phyloP scores from a whole-genome alignment of 2,329 filamentous ascomycete genomes.

The Daldinia sp. region DNA sequence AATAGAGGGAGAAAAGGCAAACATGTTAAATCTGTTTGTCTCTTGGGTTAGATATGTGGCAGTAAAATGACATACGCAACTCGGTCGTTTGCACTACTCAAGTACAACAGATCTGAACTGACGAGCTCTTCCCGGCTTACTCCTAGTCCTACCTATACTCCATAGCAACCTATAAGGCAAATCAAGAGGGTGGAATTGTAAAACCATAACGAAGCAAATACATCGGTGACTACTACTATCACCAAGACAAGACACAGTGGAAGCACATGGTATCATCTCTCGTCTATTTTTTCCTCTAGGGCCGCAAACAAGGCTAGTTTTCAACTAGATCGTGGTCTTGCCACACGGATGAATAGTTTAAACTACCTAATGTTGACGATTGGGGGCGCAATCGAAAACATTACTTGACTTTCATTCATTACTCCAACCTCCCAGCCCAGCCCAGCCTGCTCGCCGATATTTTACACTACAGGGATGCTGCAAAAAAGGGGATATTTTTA shows the following conservation, averaged over 20 bases:
- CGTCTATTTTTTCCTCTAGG: constrained; percentile 29
- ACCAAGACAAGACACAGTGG: not conserved
- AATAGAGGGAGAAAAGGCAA: not conserved
- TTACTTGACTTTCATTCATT: constrained; percentile 33
- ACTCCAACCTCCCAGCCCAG: constrained; percentile 35
- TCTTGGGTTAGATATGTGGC: too few species aligned
- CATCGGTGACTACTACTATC: not conserved
- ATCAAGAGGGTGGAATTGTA: not conserved
- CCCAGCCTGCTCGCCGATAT: constrained; percentile 33
- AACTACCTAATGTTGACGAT: constrained; percentile 16
- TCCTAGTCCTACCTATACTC: not conserved
- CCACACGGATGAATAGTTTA: constrained; percentile 28
- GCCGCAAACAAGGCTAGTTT: constrained; percentile 22
- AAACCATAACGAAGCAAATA: not conserved
- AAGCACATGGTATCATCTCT: constrained; percentile 33
- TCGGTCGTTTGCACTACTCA: not conserved
- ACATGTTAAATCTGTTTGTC: too few species aligned
- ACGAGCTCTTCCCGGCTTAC: not conserved
- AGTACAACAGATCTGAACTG: not conserved
- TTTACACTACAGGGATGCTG: constrained; percentile 41
- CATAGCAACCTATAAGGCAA: not conserved
- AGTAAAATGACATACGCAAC: not conserved
- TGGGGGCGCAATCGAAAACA: constrained; percentile 33
- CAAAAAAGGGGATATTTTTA: constrained; percentile 17
- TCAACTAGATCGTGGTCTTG: constrained; percentile 28